phyloP scores from a whole-genome alignment of 768 basidiomycete species.

The Lactarius pseudohatsudake region DNA sequence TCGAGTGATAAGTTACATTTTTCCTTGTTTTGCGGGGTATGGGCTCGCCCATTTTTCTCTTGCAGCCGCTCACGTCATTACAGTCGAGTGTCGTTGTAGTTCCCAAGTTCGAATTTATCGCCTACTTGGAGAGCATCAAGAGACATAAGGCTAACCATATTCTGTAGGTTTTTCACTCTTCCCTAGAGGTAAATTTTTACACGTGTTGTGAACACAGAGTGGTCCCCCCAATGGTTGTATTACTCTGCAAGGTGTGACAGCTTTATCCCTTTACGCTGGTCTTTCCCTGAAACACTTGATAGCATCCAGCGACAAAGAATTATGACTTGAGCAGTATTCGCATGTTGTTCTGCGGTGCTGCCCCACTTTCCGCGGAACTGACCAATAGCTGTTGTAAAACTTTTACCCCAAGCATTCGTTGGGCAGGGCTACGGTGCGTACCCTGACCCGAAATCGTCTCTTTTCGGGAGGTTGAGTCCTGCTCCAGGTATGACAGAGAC shows the following conservation, averaged over 20 bases:
- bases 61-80: neutral
- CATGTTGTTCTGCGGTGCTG: slow-evolving; percentile 37
- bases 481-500: slow-evolving; percentile 68
- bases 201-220: slow-evolving; percentile 24
- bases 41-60: neutral
- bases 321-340: slow-evolving; percentile 35
- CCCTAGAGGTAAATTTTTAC: neutral
- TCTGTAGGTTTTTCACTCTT: slow-evolving; percentile 30
- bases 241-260: slow-evolving; percentile 35
- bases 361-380: slow-evolving; percentile 39
- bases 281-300: neutral
- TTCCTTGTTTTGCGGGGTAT: slow-evolving; percentile 33
- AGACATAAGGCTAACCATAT: slow-evolving; percentile 37
- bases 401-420: slow-evolving; percentile 55
- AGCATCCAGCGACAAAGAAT: slow-evolving; percentile 36
- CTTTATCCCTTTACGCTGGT: neutral
- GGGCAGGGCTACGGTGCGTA: slow-evolving; percentile 59
- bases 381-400: slow-evolving; percentile 43
- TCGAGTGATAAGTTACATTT: slow-evolving; percentile 32
- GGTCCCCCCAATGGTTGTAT: slow-evolving; percentile 36
- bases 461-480: neutral
- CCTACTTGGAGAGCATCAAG: slow-evolving; percentile 37
- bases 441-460: neutral
- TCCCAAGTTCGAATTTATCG: slow-evolving; percentile 37
- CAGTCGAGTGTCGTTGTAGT: slow-evolving; percentile 37